Evolutionary conservation across 106 monocot species (phyloP).

Genomic region (Apostasia ramifera): DNA sequence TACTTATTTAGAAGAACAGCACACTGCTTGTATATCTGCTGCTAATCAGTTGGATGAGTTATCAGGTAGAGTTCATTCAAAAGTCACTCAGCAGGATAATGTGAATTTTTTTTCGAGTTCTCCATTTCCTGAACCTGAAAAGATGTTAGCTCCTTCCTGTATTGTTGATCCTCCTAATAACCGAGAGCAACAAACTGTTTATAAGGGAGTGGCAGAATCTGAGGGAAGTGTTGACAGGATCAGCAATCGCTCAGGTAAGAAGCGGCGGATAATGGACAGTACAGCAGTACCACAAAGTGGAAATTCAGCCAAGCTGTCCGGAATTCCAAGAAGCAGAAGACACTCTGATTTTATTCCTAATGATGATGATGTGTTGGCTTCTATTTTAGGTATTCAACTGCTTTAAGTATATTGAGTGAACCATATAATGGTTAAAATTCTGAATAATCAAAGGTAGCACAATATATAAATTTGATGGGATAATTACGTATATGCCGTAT

Average conservation of each 20-base stretch:
- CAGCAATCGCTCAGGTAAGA: slow-evolving; percentile 43
- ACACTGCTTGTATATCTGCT: slow-evolving; percentile 7
- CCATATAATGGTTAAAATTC: background rate
- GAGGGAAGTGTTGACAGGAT: slow-evolving; percentile 66
- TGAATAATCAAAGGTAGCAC: too few relatives aligned
- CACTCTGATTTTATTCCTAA: slow-evolving; percentile 50
- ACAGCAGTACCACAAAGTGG: slow-evolving; percentile 34
- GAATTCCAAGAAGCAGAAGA: slow-evolving; percentile 35
- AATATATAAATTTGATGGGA: too few relatives aligned
- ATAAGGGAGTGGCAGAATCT: slow-evolving; percentile 49
- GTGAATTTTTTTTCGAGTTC: slow-evolving; percentile 39
- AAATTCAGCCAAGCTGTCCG: slow-evolving; percentile 38
- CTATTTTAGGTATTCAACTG: slow-evolving; percentile 75
- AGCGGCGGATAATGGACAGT: slow-evolving; percentile 44
- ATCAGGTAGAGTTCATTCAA: slow-evolving; percentile 9
- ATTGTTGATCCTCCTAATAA: slow-evolving; percentile 30
- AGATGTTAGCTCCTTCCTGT: slow-evolving; percentile 48
- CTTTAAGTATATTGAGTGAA: background rate
- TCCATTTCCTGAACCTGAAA: slow-evolving; percentile 83
- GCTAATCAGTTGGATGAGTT: slow-evolving; percentile 10
- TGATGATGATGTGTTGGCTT: slow-evolving; percentile 86
- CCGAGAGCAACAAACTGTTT: slow-evolving; percentile 49
- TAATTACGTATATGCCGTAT: too few relatives aligned
- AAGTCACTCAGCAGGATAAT: slow-evolving; percentile 22
- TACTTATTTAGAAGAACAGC: slow-evolving; percentile 1